These are phyloP conservation scores for Triticum aestivum DNA, from an alignment of 176 grass and related monocot species.

Conservation along the genomic window IWGSC_CS_RefSeq_v2.1 NC_057794.1:404679041-404679540, in stretches of 20 bases:
- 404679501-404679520: not conserved
- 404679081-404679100: too few relatives aligned
- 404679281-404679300: not conserved
- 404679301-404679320: not conserved
- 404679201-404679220: not conserved
- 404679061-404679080: too few relatives aligned
- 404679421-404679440: conserved; percentile 2
- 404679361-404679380: not conserved
- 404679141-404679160: not conserved
- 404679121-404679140: too few relatives aligned
- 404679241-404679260: too few relatives aligned
- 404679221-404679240: not conserved
- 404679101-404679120: too few relatives aligned
- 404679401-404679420: conserved; percentile 28
- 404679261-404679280: not conserved
- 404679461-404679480: not conserved
- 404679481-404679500: conserved; percentile 21
- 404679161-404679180: not conserved
- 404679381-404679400: not conserved
- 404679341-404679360: not conserved
- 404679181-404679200: not conserved
- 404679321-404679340: not conserved
- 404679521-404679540: not conserved
- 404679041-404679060: not conserved
- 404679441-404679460: not conserved